Base-by-base conservation (phyloP, 2,329 filamentous ascomycete species). In the Elsinoe necatrix region DNA sequence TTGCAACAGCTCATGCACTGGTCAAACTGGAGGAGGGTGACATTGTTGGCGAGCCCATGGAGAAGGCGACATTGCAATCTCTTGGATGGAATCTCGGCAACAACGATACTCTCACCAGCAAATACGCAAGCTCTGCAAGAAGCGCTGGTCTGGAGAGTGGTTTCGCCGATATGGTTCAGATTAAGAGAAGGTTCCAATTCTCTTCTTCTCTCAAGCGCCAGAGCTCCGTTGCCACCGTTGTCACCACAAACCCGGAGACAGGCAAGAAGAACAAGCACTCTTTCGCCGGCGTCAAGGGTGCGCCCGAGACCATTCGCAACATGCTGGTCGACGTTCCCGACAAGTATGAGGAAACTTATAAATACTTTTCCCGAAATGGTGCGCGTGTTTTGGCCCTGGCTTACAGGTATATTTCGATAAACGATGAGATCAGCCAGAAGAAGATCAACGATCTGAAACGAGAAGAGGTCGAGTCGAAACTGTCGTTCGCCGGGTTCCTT, bases 1-100 rank as follows among this genome's bases (percentile, higher is more conserved):
- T 98, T 55, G 92, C 93, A 41, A 95, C 91, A 11, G 93, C 93
- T 1, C 93, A 98, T 69, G 93, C 93, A 41, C 78, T 98, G 25
- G 95, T 98, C 51, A 96, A 92, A 69, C 80, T 98, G 14, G 93
- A 98, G 63, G 93, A 98, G 69, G 93, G 93, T 18, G 93, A 98
- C 11, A 86, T 97, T 63, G 93, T 98, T 43, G 93, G 93, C 66
- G 93, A 98, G 67, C 93, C 93, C 1, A 98, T 98, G 93, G 93
- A 98, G 69, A 97, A 97, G 73, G 93, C 93, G 43, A 97, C 93
- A 1, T 77, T 98, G 25, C 77, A 80, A 50, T 90, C 92, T 57
- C 83, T 98, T 9, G 91, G 92, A 55, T 98, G 93, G 93, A 84
- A 80, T 57, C 80, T 98, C n/a, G 91, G 91, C 48, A 86, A 83